Base-by-base conservation (phyloP, 192 early-diverging fungal genomes). In the Phycomyces nitens region DNA sequence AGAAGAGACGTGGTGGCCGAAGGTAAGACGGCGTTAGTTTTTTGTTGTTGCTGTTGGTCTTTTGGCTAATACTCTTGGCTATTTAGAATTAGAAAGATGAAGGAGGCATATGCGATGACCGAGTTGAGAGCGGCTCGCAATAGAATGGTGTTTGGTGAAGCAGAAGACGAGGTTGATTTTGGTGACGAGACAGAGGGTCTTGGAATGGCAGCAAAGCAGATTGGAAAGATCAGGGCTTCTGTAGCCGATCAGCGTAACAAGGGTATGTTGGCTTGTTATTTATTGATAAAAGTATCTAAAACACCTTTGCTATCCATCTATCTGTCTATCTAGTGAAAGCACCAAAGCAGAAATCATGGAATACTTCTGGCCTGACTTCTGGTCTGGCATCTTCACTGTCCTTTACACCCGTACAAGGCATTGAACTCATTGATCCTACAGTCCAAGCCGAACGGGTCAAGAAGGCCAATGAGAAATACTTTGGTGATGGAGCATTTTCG, bases 361-460 rank as follows among this genome's bases (percentile, higher is more conserved):
- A 22, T 71, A 68, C 38, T 18, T 77, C 80, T 5, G 66, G 79
- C 1, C 64, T 73, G 11, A 87, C 88, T 3, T 91, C 94, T 21
- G 96, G 96, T 11, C 77, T 94, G 47, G 86, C 90, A 0, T 88
- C 94, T 0, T 94, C 94, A 16, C 78, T 98, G 11, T 89, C 96
- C 1, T 96, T 98, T 60, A 98, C 94, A 7, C 94, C 96, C 10
- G 88, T 94, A 15, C 92, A 98, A 66, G 94, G 94, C 57, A 91
- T 98, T 66, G 96, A 98, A 74, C 71, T 98, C 24, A 84, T 87
- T 34, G 92, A 95, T 67, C 96, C 96, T 1, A 89, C 88, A 20
- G 80, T 82, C 0, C 68, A 72, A 1, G 78, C 85, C 40, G 77
- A 88, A 60, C 81, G 74, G 58, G 63, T 84, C 21, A 88, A 89